Conservation (phyloP, 371 early-diverging fungal species). For the Apophysomyces trapeziformis region DNA sequence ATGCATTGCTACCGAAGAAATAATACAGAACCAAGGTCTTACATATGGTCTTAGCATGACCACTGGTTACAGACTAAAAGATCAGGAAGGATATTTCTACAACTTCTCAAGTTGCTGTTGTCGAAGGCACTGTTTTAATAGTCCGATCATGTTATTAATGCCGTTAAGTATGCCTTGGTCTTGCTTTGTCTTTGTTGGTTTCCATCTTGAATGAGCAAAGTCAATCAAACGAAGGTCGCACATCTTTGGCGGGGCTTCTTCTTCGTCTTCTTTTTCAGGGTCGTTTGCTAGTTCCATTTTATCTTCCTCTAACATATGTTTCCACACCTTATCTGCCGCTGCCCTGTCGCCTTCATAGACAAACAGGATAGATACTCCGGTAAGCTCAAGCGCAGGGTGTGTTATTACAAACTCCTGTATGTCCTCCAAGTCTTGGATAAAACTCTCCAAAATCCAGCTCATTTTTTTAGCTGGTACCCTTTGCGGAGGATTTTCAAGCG, state of each 20-base stretch:
- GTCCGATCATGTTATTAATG: constrained; percentile 29
- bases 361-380: constrained; percentile 70
- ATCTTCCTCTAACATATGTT: constrained; percentile 47
- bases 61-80: too few relatives aligned
- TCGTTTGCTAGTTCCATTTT: constrained; percentile 26
- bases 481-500: constrained; percentile 7
- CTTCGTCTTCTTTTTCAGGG: constrained; percentile 47
- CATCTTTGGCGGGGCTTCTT: constrained; percentile 51
- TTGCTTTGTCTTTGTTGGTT: constrained; percentile 31
- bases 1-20: too few relatives aligned
- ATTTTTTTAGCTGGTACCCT: constrained; percentile 37
- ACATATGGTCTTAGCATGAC: too few relatives aligned
- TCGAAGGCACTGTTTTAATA: constrained; percentile 31
- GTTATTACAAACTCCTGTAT: constrained; percentile 50
- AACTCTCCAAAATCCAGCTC: constrained; percentile 63
- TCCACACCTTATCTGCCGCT: constrained; percentile 54
- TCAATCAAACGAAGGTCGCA: constrained; percentile 75
- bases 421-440: constrained; percentile 61
- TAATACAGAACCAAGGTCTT: too few relatives aligned
- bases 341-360: constrained; percentile 72
- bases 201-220: constrained; percentile 78
- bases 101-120: constrained; percentile 27
- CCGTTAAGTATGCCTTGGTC: constrained; percentile 42
- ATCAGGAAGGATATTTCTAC: constrained; percentile 2
- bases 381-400: constrained; percentile 58